A percentile compares a stretch with the other conserved stretches of the same genome.
These are phyloP conservation scores for Nannochloris sp. DNA, from an alignment of 139 green algal species.

Conservation along the genomic window DNA sequence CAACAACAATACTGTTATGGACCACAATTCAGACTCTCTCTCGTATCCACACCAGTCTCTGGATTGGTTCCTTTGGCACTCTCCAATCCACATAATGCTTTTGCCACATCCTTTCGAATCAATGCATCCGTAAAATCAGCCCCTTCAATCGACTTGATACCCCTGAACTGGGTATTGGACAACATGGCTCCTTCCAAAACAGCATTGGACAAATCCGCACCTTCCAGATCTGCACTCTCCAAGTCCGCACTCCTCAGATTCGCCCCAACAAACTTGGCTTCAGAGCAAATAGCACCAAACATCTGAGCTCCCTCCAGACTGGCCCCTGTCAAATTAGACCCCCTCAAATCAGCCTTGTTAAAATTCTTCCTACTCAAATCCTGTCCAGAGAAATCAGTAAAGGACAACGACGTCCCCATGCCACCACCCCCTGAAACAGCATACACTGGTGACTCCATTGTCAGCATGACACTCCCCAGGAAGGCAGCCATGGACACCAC, in stretches of 20 bases:
- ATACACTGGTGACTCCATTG: conserved; percentile 1
- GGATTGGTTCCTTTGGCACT: conserved; percentile 69
- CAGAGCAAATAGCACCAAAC: conserved; percentile 50
- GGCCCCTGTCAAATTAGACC: conserved; percentile 48
- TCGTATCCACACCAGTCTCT: conserved; percentile 62
- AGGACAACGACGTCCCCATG: conserved; percentile 25
- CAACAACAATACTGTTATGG: conserved; percentile 4
- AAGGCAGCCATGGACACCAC: too few relatives aligned
- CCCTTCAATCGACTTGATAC: conserved; percentile 32
- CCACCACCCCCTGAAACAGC: conserved; percentile 32
- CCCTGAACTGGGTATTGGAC: conserved; percentile 55
- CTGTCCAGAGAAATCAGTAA: conserved; percentile 37
- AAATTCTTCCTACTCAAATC: conserved; percentile 46
- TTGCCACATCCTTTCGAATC: conserved; percentile 56
- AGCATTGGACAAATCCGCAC: conserved; percentile 63
- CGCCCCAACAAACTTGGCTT: conserved; percentile 57
- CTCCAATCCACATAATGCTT: conserved; percentile 47
- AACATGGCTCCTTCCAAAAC: conserved; percentile 60
- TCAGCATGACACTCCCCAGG: background rate
- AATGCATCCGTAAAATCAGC: conserved; percentile 54
- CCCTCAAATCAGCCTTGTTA: conserved; percentile 54
- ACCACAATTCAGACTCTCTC: conserved; percentile 62
- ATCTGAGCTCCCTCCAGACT: conserved; percentile 46
- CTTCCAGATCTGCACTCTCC: conserved; percentile 59
- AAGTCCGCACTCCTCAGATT: conserved; percentile 63